Conservation (phyloP, 2,329 filamentous ascomycete species). For the Berkeleyomyces basicola region DNA sequence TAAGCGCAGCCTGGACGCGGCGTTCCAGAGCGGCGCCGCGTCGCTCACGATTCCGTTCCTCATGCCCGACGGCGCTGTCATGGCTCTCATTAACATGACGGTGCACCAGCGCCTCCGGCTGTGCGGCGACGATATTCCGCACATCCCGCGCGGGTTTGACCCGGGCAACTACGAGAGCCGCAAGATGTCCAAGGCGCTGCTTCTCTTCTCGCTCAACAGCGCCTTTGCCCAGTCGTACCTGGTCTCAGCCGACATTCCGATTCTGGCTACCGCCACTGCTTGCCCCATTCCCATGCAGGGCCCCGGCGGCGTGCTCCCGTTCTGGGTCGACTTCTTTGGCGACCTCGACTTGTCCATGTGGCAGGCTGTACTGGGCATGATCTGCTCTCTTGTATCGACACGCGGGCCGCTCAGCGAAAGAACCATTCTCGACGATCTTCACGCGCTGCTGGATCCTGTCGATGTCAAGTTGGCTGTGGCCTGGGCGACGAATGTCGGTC, state of each 20-base stretch:
- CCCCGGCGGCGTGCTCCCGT: conserved; percentile 37
- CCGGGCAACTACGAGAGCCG: conserved; percentile 56
- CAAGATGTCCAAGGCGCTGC: conserved; percentile 46
- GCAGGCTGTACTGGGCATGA: conserved; percentile 44
- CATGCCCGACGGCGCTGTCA: conserved; percentile 46
- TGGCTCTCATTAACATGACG: conserved; percentile 51
- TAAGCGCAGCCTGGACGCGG: conserved; percentile 27
- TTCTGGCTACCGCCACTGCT: conserved; percentile 22
- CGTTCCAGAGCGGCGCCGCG: conserved; percentile 20
- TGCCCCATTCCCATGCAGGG: conserved; percentile 28
- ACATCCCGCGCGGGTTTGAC: conserved; percentile 53
- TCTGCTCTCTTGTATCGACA: conserved; percentile 46
- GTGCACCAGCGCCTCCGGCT: conserved; percentile 40
- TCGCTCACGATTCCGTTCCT: conserved; percentile 30
- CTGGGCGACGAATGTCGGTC: conserved; percentile 40
- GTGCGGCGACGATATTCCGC: conserved; percentile 36
- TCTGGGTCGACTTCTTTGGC: conserved; percentile 58
- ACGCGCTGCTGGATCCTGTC: conserved; percentile 43
- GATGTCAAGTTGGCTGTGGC: conserved; percentile 41
- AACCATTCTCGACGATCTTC: conserved; percentile 38
- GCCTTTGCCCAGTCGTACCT: conserved; percentile 47
- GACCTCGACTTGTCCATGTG: conserved; percentile 42
- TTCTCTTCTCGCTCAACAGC: conserved; percentile 46
- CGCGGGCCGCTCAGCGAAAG: conserved; percentile 39
- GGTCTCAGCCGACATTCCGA: conserved; percentile 33